Conservation (phyloP, 345 rosid species). For the Eucalyptus brandiana region DNA sequence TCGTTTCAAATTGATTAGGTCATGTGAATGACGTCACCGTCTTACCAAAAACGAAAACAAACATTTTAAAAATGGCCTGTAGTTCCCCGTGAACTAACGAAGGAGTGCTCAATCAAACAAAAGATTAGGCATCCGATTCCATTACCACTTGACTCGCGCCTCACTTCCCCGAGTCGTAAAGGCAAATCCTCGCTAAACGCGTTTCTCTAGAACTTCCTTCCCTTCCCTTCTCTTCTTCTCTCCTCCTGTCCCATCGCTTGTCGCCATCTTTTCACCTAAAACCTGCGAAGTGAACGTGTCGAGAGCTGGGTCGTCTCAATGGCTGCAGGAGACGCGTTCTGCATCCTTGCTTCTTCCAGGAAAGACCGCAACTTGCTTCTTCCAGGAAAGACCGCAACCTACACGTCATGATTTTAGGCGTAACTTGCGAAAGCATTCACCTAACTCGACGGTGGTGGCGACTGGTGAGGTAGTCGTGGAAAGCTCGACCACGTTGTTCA, state of each 20-base stretch:
- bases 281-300: background rate
- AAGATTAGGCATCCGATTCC: background rate
- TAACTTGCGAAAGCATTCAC: background rate
- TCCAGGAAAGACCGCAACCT: background rate
- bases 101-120: background rate
- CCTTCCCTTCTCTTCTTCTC: too few species aligned
- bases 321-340: background rate
- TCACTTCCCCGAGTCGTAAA: background rate
- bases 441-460: background rate
- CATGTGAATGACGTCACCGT: background rate
- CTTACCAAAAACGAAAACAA: background rate
- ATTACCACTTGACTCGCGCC: background rate
- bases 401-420: background rate
- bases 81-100: background rate
- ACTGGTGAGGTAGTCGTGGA: background rate
- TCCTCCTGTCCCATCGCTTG: background rate
- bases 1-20: background rate
- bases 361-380: background rate
- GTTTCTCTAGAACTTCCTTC: background rate
- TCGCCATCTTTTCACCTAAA: background rate
- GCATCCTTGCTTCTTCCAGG: background rate
- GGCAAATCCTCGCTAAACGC: background rate
- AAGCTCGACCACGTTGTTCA: background rate
- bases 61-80: background rate
- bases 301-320: background rate